A percentile compares a stretch with the other conserved stretches of the same genome.
These are phyloP conservation scores for Penicillium odoratum DNA, from an alignment of 495 filamentous ascomycete species.

Conservation along the genomic window DNA sequence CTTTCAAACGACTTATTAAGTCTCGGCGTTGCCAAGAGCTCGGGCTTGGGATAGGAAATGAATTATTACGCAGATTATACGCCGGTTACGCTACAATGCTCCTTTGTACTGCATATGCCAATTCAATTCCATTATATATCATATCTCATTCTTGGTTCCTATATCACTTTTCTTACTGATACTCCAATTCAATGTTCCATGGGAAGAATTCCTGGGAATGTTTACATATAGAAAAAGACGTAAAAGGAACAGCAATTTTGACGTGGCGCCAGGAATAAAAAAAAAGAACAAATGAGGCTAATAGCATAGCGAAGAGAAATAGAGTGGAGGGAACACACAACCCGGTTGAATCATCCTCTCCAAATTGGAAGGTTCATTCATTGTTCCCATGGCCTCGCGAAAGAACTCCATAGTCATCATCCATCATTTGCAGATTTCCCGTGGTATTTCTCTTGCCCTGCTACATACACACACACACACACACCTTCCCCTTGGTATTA, in stretches of 20 bases:
- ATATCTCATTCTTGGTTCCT: neutral
- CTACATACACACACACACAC: conserved; percentile 26
- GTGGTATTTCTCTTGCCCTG: conserved; percentile 43
- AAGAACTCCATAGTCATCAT: conserved; percentile 44
- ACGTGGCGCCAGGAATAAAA: conserved; percentile 41
- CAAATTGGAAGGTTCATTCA: conserved; percentile 9
- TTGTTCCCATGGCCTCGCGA: conserved; percentile 25
- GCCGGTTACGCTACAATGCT: too few relatives aligned
- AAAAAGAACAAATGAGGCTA: conserved; percentile 45
- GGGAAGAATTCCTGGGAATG: neutral
- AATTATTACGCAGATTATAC: neutral
- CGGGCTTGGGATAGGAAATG: neutral
- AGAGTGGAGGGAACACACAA: conserved; percentile 43
- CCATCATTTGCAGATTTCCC: conserved; percentile 43
- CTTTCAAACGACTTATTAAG: conserved; percentile 1
- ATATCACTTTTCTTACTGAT: conserved; percentile 3
- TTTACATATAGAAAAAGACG: conserved; percentile 5
- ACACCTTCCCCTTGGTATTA: conserved; percentile 25
- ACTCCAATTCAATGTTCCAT: conserved; percentile 1
- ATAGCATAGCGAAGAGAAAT: conserved; percentile 46
- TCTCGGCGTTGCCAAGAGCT: neutral
- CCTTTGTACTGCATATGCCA: too few relatives aligned
- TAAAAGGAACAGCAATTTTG: conserved; percentile 31
- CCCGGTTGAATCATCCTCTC: conserved; percentile 30
- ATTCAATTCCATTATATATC: neutral